These are phyloP conservation scores for Takakia lepidozioides DNA, from an alignment of 225 moss, liverwort and hornwort genomes.

Conservation along the genomic window DNA sequence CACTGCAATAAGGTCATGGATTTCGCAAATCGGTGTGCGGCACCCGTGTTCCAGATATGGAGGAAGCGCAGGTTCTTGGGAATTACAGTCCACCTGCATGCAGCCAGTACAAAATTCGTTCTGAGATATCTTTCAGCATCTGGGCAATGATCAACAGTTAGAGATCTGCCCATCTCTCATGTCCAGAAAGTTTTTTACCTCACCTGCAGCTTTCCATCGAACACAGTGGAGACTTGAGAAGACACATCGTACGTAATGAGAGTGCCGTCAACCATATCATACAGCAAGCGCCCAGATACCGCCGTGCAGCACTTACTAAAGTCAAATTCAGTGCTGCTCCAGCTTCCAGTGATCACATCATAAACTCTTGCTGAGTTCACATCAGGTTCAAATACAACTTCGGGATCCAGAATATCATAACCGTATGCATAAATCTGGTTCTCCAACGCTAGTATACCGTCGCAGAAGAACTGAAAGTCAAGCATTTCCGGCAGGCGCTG, in stretches of 20 bases:
- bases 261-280: slow-evolving; percentile 26
- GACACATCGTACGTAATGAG: slow-evolving; percentile 16
- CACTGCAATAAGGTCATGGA: slow-evolving; percentile 19
- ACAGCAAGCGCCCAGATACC: neutral
- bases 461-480: slow-evolving; percentile 41
- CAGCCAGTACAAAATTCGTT: neutral
- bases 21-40: slow-evolving; percentile 12
- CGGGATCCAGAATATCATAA: slow-evolving; percentile 23
- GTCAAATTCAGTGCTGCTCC: slow-evolving; percentile 18
- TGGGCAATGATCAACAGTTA: neutral
- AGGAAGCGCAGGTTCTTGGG: neutral
- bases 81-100: slow-evolving; percentile 1
- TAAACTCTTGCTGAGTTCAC: slow-evolving; percentile 16
- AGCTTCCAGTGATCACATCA: neutral
- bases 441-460: slow-evolving; percentile 19
- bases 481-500: slow-evolving; percentile 30
- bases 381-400: neutral
- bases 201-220: slow-evolving; percentile 27
- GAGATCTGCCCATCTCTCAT: neutral
- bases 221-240: slow-evolving; percentile 7
- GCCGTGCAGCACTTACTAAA: slow-evolving; percentile 33
- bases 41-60: slow-evolving; percentile 5
- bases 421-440: slow-evolving; percentile 21
- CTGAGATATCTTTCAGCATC: neutral
- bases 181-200: neutral